Conservation (phyloP, 768 basidiomycete genomes). For the Daedaleopsis nitida region DNA sequence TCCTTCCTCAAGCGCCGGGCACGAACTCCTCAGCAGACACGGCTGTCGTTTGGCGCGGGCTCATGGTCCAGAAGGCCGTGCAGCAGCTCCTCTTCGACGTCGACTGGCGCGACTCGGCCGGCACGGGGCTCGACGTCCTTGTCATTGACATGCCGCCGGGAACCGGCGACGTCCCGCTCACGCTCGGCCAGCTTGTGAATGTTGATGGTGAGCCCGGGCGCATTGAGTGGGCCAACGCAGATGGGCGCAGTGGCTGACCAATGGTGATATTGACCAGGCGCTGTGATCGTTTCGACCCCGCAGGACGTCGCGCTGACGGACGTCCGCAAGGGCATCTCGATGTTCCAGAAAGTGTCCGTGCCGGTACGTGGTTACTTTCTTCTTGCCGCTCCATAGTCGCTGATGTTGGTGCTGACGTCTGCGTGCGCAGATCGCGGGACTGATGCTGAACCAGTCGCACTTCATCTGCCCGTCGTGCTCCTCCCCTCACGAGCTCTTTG, state of each 20-base stretch:
- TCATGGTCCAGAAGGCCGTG: conserved; percentile 98
- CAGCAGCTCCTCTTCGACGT: conserved; percentile 96
- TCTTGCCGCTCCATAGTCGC: neutral
- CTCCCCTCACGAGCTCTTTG: conserved; percentile 66
- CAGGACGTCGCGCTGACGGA: conserved; percentile 93
- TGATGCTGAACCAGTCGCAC: conserved; percentile 86
- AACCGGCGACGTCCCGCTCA: conserved; percentile 94
- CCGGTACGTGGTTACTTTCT: conserved; percentile 58
- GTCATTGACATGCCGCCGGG: conserved; percentile 97
- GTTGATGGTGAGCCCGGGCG: conserved; percentile 72
- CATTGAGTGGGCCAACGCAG: no score
- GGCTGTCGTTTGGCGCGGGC: conserved; percentile 91
- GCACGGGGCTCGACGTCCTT: conserved; percentile 72
- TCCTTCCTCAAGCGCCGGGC: conserved; percentile 62
- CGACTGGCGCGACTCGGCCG: conserved; percentile 68
- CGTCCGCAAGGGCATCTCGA: conserved; percentile 88
- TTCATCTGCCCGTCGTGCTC: conserved; percentile 78
- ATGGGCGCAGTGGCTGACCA: neutral
- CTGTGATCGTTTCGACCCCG: conserved; percentile 93
- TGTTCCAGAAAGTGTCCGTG: conserved; percentile 87
- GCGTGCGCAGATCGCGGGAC: conserved; percentile 71
- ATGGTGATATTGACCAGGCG: conserved; percentile 49
- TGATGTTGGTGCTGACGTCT: neutral
- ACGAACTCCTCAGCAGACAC: conserved; percentile 62
- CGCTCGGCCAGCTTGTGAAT: conserved; percentile 81